Percentiles rank a stretch among this genome's conserved stretches.
These are phyloP conservation scores for Halophytophthora batemanensis DNA, from an alignment of 352 stramenopile species.

Conservation along the genomic window DNA sequence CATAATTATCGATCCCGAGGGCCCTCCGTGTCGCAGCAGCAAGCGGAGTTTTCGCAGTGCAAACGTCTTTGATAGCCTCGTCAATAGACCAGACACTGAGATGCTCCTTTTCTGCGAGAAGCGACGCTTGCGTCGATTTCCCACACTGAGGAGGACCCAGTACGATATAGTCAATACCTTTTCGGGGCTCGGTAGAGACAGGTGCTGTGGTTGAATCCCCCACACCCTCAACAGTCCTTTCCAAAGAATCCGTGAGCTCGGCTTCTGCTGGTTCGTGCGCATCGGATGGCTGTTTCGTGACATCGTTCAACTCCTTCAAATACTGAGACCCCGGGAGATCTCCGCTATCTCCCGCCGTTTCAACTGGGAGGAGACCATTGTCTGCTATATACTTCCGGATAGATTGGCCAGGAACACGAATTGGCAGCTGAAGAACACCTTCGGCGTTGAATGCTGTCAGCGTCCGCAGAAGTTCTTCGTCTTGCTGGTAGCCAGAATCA, in stretches of 20 bases:
- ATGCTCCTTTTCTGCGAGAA: constrained; percentile 75
- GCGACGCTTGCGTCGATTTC: constrained; percentile 72
- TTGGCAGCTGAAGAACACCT: constrained; percentile 65
- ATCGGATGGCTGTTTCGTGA: neutral
- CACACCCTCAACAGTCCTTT: neutral
- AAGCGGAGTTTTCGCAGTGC: constrained; percentile 31
- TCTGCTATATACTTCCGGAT: constrained; percentile 58
- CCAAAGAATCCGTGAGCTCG: neutral
- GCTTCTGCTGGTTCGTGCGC: neutral
- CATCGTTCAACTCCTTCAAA: neutral
- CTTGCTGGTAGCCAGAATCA: constrained; percentile 74
- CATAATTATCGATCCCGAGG: constrained; percentile 24
- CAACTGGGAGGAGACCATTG: constrained; percentile 30
- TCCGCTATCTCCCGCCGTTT: constrained; percentile 9
- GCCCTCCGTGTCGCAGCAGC: constrained; percentile 32
- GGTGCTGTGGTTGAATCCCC: constrained; percentile 3
- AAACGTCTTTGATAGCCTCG: constrained; percentile 50
- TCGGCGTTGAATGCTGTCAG: constrained; percentile 57
- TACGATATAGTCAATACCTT: constrained; percentile 76
- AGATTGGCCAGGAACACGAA: constrained; percentile 62
- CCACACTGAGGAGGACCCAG: constrained; percentile 73
- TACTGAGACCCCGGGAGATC: neutral
- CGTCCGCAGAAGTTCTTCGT: constrained; percentile 80
- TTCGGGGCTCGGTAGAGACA: constrained; percentile 16
- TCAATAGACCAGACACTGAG: constrained; percentile 73